Evolutionary conservation across 2,329 filamentous ascomycete species (phyloP).

Genomic region (Laburnicola sp.): DNA sequence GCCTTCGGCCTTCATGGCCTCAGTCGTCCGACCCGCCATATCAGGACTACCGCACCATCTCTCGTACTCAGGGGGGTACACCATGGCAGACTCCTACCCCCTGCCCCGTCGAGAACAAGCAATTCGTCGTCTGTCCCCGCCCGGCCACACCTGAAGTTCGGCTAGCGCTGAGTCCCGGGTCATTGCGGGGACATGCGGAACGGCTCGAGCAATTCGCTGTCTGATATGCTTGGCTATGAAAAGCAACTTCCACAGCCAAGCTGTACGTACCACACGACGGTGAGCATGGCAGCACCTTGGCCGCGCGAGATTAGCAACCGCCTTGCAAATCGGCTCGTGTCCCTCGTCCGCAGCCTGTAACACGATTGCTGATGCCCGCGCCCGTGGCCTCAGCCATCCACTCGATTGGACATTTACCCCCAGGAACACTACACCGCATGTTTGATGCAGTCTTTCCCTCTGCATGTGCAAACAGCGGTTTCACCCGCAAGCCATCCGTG

Average conservation of each 20-base stretch:
- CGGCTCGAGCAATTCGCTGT: constrained; percentile 6
- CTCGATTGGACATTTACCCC: constrained; percentile 12
- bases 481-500: background rate
- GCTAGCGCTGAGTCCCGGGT: background rate
- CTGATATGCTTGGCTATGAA: background rate
- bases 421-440: background rate
- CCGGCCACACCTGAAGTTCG: background rate
- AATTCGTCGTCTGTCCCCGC: too few relatives aligned
- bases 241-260: background rate
- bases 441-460: background rate
- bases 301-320: constrained; percentile 6
- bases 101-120: too few relatives aligned
- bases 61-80: too few relatives aligned
- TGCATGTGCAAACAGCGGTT: background rate
- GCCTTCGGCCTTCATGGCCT: background rate
- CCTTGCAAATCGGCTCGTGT: constrained; percentile 15
- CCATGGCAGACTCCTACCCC: too few relatives aligned
- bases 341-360: constrained; percentile 10
- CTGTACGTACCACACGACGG: background rate
- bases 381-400: constrained; percentile 3
- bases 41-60: background rate
- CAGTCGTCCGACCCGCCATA: background rate
- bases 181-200: constrained; percentile 6
- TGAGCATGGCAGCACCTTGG: constrained; percentile 2
- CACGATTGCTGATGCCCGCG: constrained; percentile 14